Evolutionary conservation across 2,329 filamentous ascomycete species (phyloP), one percentile per base, ranked within the genome.

Genomic region (Pestalotiopsis sp.): DNA sequence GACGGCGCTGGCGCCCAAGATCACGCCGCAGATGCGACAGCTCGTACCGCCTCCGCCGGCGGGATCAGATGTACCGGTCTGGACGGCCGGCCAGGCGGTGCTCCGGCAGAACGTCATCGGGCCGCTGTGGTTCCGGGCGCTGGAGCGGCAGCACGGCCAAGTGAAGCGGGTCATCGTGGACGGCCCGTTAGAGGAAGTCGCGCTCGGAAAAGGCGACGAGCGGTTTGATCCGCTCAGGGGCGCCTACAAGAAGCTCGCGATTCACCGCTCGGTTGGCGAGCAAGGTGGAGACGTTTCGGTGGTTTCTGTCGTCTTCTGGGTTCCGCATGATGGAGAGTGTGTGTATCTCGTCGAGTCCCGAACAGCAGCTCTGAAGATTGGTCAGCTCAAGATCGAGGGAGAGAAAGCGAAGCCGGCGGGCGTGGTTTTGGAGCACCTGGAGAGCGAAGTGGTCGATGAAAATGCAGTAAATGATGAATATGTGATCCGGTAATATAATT

Each of bases 1-100:
- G 9, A 25, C 14, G 13, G 41, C 0, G 11, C 87, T 91, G 74
- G 95, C 95, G 1, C 88, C 89, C 1, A 97, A 97, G 77, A 88
- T 97, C 69, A 88, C 81, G 1, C 87, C 91, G 67, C 80, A 84
- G 5, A 89, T 95, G 73, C 82, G 84, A 2, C 86, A 89, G 69
- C 80, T 97, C 7, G 31, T 4, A 60, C 90, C 70, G 80, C 84
- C n/a, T 79, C 25, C 25, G 27, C 45, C 23, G 17, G 25, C 14
- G n/a, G 20, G 23, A 2, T 20, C 23, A 39, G 11, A 5, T 20
- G 17, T 13, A 13, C 14, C 41, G 20, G 4, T 17, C 39, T 39
- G 62, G 58, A 23, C 17, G 1, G 36, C 60, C 12, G 4, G 20
- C 11, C 17, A 57, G 17, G 38, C 67, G 20, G 61, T 38, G 20